A percentile compares a stretch with the other conserved stretches of the same genome.
phyloP scores from a whole-genome alignment of 2,329 filamentous ascomycete genomes.

The Fusarium falciforme region DNA sequence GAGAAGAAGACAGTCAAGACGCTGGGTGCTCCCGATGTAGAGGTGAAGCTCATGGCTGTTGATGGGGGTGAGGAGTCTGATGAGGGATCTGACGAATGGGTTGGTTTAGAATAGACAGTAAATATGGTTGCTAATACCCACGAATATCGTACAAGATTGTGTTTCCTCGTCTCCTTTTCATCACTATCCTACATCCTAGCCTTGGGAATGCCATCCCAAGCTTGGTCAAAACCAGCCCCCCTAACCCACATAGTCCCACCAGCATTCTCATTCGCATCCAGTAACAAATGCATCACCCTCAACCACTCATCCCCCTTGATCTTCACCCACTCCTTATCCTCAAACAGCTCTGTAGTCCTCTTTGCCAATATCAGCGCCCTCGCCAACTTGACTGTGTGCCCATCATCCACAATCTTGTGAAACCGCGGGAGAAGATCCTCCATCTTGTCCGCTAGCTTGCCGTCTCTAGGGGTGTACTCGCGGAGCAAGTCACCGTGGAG shows the following conservation, averaged over 20 bases:
- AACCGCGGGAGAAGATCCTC: constrained; percentile 62
- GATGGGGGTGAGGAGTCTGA: constrained; percentile 48
- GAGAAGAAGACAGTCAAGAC: constrained; percentile 41
- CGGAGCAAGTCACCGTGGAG: constrained; percentile 70
- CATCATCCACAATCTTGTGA: constrained; percentile 73
- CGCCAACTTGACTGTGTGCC: constrained; percentile 82
- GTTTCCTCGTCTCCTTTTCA: neutral
- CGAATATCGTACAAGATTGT: constrained; percentile 19
- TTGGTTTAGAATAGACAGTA: constrained; percentile 59
- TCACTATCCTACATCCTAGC: constrained; percentile 23
- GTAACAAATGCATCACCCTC: constrained; percentile 68
- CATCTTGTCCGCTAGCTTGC: constrained; percentile 58
- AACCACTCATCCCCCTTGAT: constrained; percentile 70
- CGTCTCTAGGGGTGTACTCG: constrained; percentile 66
- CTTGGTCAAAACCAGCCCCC: constrained; percentile 71
- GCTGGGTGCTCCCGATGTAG: constrained; percentile 35
- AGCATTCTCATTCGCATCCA: constrained; percentile 69
- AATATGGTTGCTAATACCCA: constrained; percentile 43
- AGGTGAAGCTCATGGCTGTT: constrained; percentile 48
- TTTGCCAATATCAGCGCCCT: constrained; percentile 76
- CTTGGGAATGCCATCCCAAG: constrained; percentile 65
- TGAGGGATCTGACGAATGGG: constrained; percentile 58
- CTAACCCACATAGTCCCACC: constrained; percentile 67
- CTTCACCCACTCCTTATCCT: constrained; percentile 59
- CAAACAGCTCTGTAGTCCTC: constrained; percentile 59